Evolutionary conservation across 2,329 filamentous ascomycete species (phyloP).

Genomic region (Cordyceps fumosorosea): DNA sequence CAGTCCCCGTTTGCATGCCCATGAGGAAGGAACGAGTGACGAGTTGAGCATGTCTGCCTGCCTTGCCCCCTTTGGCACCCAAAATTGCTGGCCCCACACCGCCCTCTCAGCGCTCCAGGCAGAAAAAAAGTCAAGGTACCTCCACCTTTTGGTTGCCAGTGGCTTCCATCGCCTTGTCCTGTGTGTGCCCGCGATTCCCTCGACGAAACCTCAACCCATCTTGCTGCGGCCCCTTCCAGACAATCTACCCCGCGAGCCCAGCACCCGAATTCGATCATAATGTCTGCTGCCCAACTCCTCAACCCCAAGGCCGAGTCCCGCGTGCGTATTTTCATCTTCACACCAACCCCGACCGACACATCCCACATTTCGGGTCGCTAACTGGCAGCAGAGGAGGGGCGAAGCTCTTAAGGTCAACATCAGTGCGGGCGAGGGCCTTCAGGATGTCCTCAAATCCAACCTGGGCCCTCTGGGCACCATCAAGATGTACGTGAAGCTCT

Average conservation of each 20-base stretch:
- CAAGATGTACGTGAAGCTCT: slow-evolving; percentile 65
- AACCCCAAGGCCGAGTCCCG: slow-evolving; percentile 98
- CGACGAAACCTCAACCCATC: slow-evolving; percentile 7
- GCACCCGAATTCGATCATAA: slow-evolving; percentile 31
- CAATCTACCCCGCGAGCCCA: slow-evolving; percentile 1
- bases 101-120: slow-evolving; percentile 13
- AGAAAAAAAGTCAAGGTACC: slow-evolving; percentile 17
- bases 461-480: slow-evolving; percentile 88
- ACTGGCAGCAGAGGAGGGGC: slow-evolving; percentile 66
- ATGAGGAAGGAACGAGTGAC: background rate
- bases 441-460: slow-evolving; percentile 95
- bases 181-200: slow-evolving; percentile 1
- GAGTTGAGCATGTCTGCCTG: background rate
- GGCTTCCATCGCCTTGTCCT: slow-evolving; percentile 9
- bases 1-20: background rate
- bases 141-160: slow-evolving; percentile 16
- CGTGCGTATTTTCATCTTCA: slow-evolving; percentile 46
- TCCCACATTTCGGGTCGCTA: slow-evolving; percentile 24
- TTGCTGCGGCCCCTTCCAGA: slow-evolving; percentile 10
- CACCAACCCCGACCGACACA: slow-evolving; percentile 14
- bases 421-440: slow-evolving; percentile 84
- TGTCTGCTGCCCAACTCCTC: slow-evolving; percentile 97
- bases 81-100: slow-evolving; percentile 15
- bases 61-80: slow-evolving; percentile 2
- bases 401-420: slow-evolving; percentile 98